Conservation (phyloP, 1,139 yeast species). For the Yamadazyma membranifaciens region DNA sequence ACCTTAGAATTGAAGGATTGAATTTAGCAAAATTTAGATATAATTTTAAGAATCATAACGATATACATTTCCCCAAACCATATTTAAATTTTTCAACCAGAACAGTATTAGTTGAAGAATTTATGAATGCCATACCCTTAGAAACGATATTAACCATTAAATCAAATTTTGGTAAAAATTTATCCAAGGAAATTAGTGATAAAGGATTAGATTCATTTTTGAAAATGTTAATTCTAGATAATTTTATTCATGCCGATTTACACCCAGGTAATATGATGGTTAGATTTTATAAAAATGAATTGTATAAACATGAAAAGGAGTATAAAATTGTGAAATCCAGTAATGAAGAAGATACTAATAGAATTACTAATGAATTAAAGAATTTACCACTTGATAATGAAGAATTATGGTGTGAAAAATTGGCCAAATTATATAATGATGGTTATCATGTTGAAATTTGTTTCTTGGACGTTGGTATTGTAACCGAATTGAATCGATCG, state of each 20-base stretch:
- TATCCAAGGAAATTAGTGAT: conserved; percentile 78
- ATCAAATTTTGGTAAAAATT: conserved; percentile 47
- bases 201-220: conserved; percentile 88
- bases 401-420: conserved; percentile 49
- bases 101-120: conserved; percentile 82
- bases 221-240: conserved; percentile 88
- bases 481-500: conserved; percentile 76
- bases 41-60: conserved; percentile 57
- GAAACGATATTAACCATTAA: conserved; percentile 51
- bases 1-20: conserved; percentile 83
- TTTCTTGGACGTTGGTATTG: conserved; percentile 88
- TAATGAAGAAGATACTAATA: conserved; percentile 47
- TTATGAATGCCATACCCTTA: conserved; percentile 80
- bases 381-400: conserved; percentile 30
- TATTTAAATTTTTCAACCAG: conserved; percentile 64
- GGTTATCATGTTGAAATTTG: conserved; percentile 87
- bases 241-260: conserved; percentile 92
- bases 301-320: conserved; percentile 44
- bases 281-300: conserved; percentile 59
- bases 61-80: conserved; percentile 81
- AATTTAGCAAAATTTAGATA: conserved; percentile 69
- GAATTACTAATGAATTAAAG: conserved; percentile 47
- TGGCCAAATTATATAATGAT: conserved; percentile 50
- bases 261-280: conserved; percentile 96
- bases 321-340: conserved; percentile 47